A percentile compares a stretch with the other conserved stretches of the same genome.
Evolutionary conservation across 176 grass and related monocot species (phyloP).

Genomic region (Oryza officinalis): DNA sequence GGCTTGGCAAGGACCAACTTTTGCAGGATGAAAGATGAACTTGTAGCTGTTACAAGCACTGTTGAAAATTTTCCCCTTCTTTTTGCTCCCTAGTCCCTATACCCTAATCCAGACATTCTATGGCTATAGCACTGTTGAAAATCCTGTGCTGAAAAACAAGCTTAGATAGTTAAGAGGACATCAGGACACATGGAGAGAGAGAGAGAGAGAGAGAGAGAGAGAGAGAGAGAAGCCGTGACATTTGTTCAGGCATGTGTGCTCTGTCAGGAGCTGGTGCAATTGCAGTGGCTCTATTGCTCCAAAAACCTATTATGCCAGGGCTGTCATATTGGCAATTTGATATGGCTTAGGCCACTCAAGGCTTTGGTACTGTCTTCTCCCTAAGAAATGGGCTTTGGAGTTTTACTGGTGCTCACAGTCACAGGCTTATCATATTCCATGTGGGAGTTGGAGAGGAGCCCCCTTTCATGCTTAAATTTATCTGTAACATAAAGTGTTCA

Average conservation of each 20-base stretch:
- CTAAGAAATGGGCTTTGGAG: not conserved
- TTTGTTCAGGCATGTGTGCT: conserved; percentile 33
- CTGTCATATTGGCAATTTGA: conserved; percentile 18
- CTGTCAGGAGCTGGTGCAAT: conserved; percentile 36
- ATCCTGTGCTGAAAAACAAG: not conserved
- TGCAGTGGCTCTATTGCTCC: conserved; percentile 5
- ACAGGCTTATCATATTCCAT: conserved; percentile 15
- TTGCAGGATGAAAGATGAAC: not conserved
- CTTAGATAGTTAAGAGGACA: not conserved
- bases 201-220: conserved; percentile 35
- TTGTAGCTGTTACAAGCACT: not conserved
- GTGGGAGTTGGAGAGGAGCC: conserved; percentile 37
- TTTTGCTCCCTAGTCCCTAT: not conserved
- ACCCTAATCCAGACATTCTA: conserved; percentile 15
- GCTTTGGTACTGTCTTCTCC: conserved; percentile 11
- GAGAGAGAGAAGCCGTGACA: conserved; percentile 23
- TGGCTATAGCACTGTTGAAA: conserved; percentile 2
- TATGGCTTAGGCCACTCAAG: conserved; percentile 16
- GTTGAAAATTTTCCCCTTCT: not conserved
- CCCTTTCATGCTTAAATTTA: conserved; percentile 34
- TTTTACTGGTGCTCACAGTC: conserved; percentile 10
- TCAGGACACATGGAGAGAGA: conserved; percentile 4
- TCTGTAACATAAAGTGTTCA: not conserved
- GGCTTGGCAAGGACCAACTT: not conserved
- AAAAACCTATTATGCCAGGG: not conserved